phyloP scores from a whole-genome alignment of 306 rosid species.

The Fragaria iinumae region DNA sequence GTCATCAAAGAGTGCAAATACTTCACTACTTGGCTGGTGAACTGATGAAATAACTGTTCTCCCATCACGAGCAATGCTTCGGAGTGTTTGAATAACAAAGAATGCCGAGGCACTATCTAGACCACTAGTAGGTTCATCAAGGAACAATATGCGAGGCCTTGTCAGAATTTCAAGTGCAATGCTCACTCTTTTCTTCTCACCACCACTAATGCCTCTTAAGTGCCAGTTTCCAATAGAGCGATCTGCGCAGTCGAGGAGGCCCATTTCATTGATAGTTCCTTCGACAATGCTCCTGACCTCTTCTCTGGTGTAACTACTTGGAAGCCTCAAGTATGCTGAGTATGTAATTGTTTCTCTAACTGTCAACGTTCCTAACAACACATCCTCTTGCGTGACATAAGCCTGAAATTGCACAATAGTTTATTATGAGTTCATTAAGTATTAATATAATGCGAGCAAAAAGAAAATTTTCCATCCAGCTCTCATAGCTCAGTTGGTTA shows the following conservation, averaged over 20 bases:
- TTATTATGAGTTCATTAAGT: conserved; percentile 2
- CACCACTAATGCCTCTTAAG: conserved; percentile 79
- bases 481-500: conserved; percentile 13
- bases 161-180: conserved; percentile 85
- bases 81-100: conserved; percentile 75
- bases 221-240: conserved; percentile 78
- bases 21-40: conserved; percentile 88
- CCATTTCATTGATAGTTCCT: conserved; percentile 80
- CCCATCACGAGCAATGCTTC: conserved; percentile 77
- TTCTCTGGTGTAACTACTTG: conserved; percentile 47
- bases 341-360: conserved; percentile 71
- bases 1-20: conserved; percentile 85
- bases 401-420: conserved; percentile 47
- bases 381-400: conserved; percentile 89
- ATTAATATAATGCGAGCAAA: not conserved
- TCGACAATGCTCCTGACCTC: conserved; percentile 51
- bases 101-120: conserved; percentile 86
- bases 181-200: conserved; percentile 83
- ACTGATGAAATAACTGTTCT: conserved; percentile 74
- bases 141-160: conserved; percentile 67
- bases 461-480: not conserved
- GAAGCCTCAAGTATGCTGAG: conserved; percentile 70
- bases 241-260: conserved; percentile 83
- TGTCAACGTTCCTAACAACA: conserved; percentile 68
- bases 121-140: conserved; percentile 91